Conservation (phyloP, 2,329 filamentous ascomycete species). For the Colletotrichum gigasporum region DNA sequence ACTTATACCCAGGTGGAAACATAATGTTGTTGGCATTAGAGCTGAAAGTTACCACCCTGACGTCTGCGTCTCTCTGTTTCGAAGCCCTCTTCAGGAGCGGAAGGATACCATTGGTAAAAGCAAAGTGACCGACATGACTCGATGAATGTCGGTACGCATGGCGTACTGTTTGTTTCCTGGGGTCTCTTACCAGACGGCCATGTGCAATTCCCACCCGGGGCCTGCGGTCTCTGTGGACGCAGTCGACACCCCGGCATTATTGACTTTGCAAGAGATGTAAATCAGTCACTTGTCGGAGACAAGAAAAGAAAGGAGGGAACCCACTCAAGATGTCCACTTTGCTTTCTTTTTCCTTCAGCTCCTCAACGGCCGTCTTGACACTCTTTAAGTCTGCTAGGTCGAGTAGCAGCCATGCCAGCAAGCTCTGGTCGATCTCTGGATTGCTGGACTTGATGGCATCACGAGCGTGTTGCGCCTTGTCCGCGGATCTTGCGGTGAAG, state of each 20-base stretch:
- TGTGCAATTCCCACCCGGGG: constrained; percentile 36
- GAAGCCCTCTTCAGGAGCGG: constrained; percentile 38
- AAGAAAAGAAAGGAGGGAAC: neutral
- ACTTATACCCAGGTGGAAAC: constrained; percentile 32
- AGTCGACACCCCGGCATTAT: constrained; percentile 35
- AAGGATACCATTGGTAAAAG: constrained; percentile 38
- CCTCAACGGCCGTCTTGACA: constrained; percentile 33
- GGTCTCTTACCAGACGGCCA: constrained; percentile 35
- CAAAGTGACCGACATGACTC: constrained; percentile 40
- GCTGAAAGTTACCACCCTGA: constrained; percentile 36
- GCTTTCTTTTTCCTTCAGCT: constrained; percentile 34
- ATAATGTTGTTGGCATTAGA: constrained; percentile 33
- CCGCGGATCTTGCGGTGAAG: constrained; percentile 35
- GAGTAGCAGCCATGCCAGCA: constrained; percentile 34
- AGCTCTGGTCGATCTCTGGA: constrained; percentile 13
- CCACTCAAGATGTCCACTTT: constrained; percentile 40
- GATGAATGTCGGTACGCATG: neutral
- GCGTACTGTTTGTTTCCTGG: neutral
- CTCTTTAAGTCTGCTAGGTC: constrained; percentile 36
- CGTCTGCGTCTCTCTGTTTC: constrained; percentile 31
- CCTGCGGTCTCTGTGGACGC: constrained; percentile 14
- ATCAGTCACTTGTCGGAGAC: neutral
- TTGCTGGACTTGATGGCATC: constrained; percentile 20
- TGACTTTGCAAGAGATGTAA: constrained; percentile 30
- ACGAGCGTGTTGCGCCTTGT: constrained; percentile 29